phyloP scores from a whole-genome alignment of 2,329 filamentous ascomycete species.

The Hypoxylon sp. region DNA sequence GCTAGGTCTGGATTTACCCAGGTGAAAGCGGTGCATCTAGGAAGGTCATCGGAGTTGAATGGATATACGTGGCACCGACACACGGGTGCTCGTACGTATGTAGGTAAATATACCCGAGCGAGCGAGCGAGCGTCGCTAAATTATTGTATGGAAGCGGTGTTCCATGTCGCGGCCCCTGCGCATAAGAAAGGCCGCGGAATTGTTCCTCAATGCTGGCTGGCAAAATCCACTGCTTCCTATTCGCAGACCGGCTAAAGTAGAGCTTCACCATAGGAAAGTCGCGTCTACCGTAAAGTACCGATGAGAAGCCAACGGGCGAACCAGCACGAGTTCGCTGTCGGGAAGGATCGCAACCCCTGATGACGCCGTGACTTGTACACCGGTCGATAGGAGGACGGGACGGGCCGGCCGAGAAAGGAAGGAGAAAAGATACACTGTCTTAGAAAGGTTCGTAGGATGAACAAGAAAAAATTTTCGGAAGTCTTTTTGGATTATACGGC shows the following conservation, averaged over 20 bases:
- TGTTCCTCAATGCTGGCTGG: conserved; percentile 8
- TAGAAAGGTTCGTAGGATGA: conserved; percentile 18
- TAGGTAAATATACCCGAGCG: conserved; percentile 2
- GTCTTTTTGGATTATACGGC: conserved; percentile 9
- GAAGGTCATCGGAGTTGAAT: conserved; percentile 4
- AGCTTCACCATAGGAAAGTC: conserved; percentile 2
- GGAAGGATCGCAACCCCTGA: conserved; percentile 44
- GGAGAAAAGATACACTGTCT: conserved; percentile 37
- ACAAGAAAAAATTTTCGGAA: conserved; percentile 15
- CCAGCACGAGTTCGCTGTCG: conserved; percentile 33
- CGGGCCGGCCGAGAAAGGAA: conserved; percentile 52
- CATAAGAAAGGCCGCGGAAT: conserved; percentile 15
- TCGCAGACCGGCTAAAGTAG: conserved; percentile 24
- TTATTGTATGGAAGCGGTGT: neutral
- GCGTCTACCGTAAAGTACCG: conserved; percentile 19
- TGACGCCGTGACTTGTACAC: conserved; percentile 26
- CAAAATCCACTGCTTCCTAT: conserved; percentile 24
- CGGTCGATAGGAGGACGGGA: conserved; percentile 45
- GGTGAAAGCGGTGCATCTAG: conserved; percentile 3
- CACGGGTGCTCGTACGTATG: neutral
- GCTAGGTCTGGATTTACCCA: conserved; percentile 16
- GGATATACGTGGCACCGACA: conserved; percentile 5
- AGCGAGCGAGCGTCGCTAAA: conserved; percentile 6
- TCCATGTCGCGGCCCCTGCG: conserved; percentile 4
- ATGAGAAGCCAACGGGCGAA: conserved; percentile 18